Evolutionary conservation across 2,329 filamentous ascomycete genomes (phyloP), one percentile per base, ranked within the genome.

Genomic region (Alternaria gansuensis): DNA sequence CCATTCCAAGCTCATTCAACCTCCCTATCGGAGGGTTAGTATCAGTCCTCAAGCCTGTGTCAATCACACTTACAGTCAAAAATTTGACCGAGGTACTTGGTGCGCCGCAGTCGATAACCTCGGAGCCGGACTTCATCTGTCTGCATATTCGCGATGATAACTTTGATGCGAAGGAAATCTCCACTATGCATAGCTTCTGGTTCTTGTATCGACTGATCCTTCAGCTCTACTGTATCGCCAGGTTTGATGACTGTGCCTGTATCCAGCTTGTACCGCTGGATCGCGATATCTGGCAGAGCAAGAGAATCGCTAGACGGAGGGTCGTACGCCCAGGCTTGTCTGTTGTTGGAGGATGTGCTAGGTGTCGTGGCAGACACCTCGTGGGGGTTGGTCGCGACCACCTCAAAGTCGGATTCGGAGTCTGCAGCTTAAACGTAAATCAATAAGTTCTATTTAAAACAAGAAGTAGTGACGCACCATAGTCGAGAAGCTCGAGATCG

Each of bases 161-260:
- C n/a, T 1, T 43, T 59, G 11, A 75, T 60, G 0, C 62, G 45
- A 0, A 75, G 28, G 51, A 74, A 74, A 24, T 74, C 72, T 0
- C 70, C 69, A 21, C 56, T 62, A 1, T 63, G 56, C 2, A 66
- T 37, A 2, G 36, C 43, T 0, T 62, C 24, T 7, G 26, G 13
- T 4, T 31, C 4, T 3, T 51, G 51, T 6, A 31, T 34, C 0
- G 43, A 40, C 0, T 45, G 55, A 21, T 69, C 63, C 2, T 51
- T 14, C 3, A 74, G 34, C 26, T 75, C 72, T 0, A 73, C 63
- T 0, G 67, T 66, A 4, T 57, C 44, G 8, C 64, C 63, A 2
- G 43, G 31, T n/a, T 36, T 45, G 13, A 67, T 50, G 1, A 40
- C 39, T 4, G 4, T 11, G n/a, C 59, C 40, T n/a, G 46, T 41